Conservation (phyloP, 2,329 filamentous ascomycete species). For the Magnaporthiopsis poae region DNA sequence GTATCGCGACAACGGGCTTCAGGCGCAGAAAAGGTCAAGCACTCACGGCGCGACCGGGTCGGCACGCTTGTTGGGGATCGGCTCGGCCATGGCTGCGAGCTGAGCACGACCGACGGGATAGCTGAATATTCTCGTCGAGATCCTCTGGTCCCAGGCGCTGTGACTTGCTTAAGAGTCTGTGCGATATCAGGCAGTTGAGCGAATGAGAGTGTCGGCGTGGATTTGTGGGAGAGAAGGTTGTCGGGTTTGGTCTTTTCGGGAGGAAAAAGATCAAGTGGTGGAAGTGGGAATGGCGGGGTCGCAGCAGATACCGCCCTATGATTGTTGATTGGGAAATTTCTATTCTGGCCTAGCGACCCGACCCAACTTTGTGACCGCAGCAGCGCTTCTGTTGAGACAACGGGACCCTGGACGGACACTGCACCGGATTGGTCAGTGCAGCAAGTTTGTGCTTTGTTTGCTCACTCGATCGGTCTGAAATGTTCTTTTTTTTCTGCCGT, state of each 20-base stretch:
- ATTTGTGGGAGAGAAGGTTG: not conserved
- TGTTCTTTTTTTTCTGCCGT: not conserved
- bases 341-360: constrained; percentile 3
- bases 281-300: constrained; percentile 9
- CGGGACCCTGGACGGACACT: constrained; percentile 2
- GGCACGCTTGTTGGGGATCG: constrained; percentile 53
- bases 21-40: constrained; percentile 10
- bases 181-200: not conserved
- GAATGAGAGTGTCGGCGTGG: not conserved
- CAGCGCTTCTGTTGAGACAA: constrained; percentile 7
- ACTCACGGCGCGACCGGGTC: constrained; percentile 52
- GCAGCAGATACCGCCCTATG: constrained; percentile 1
- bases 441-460: not conserved
- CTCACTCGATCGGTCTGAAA: not conserved
- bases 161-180: not conserved
- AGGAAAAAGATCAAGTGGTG: constrained; percentile 5
- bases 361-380: constrained; percentile 5
- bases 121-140: not conserved
- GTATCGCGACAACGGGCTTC: constrained; percentile 3
- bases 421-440: constrained; percentile 7
- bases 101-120: not conserved
- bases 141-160: not conserved
- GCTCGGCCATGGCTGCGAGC: constrained; percentile 42
- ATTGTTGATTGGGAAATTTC: constrained; percentile 9
- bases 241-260: not conserved